Evolutionary conservation across 345 rosid species (phyloP), one percentile per base, ranked within the genome.

Genomic region (Camelina laxa): DNA sequence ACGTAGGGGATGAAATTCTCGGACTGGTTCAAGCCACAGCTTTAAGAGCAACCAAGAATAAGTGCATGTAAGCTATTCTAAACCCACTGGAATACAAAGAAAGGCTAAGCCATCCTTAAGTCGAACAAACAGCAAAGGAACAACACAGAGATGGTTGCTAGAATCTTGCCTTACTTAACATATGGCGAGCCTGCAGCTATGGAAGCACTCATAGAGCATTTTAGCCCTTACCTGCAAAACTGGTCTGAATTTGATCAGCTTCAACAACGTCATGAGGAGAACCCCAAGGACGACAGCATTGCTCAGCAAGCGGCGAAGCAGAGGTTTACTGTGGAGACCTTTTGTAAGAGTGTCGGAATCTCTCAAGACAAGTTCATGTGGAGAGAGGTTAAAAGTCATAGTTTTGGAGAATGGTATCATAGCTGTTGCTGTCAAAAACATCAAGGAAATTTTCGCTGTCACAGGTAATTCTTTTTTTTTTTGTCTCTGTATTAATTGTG

Each of bases 151-250:
- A 95, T 92, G 97, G 99, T 95, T 68, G 99, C 99, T 27, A 87
- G 98, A 83, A 95, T 95, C 70, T 85, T 95, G 82, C 99, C 99
- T 4, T 92, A 90, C 80, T 83, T 95, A 78, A 95, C 99, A 61
- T 95, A 95, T 78, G 99, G 99, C 81, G 98, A 95, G 84, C 90
- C 99, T 74, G 97, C 93, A 74, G 99, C 99, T 3, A 95, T 92
- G 97, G 97, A 90, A 82, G 96, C 94, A 41, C 94, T 95, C 21
- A 85, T 92, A 81, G 90, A 90, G 79, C 97, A 95, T 80, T 95
- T 95, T 75, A 82, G 80, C 63, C 92, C 94, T 20, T 90, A 82
- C 83, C 84, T 95, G 88, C 91, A 83, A 82, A 83, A 95, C 82
- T 95, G 99, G 99, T 57, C 78, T 64, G 98, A 87, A 56, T 95